A percentile compares a stretch with the other conserved stretches of the same genome.
These are phyloP conservation scores for Acanthamoeba healyi DNA, from an alignment of 208 protist genomes.

Conservation along the genomic window DNA sequence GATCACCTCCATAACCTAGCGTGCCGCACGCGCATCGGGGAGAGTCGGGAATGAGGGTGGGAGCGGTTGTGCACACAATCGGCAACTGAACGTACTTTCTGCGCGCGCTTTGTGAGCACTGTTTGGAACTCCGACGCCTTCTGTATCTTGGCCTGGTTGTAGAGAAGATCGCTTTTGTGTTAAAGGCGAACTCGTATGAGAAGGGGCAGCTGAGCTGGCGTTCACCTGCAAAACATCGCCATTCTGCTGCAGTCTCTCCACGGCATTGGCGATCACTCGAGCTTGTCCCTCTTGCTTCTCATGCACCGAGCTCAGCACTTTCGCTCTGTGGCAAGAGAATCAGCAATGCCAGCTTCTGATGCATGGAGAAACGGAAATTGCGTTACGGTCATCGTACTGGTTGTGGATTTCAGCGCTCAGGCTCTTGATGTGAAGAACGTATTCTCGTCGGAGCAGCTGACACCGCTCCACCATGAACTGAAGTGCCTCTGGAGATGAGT, in stretches of 20 bases:
- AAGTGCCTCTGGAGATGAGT: neutral
- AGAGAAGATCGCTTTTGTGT: too few species aligned
- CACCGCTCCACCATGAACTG: slow-evolving; percentile 31
- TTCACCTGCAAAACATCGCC: neutral
- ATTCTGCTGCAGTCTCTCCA: neutral
- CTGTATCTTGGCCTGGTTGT: slow-evolving; percentile 45
- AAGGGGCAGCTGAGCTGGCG: too few species aligned
- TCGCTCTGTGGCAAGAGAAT: neutral
- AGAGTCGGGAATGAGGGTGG: neutral
- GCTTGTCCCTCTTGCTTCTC: neutral
- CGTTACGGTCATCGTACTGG: neutral
- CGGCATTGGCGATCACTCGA: neutral
- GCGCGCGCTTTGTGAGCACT: neutral
- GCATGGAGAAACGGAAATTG: too few species aligned
- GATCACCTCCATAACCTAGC: slow-evolving; percentile 7
- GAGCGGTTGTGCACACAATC: neutral
- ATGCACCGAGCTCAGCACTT: neutral
- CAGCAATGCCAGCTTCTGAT: neutral
- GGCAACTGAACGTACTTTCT: neutral
- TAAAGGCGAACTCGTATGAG: too few species aligned
- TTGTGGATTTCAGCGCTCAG: slow-evolving; percentile 21
- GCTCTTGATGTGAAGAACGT: neutral
- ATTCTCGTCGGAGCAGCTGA: slow-evolving; percentile 3
- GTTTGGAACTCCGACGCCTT: neutral
- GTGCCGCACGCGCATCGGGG: neutral